A percentile compares a stretch with the other conserved stretches of the same genome.
Conservation (phyloP, 768 basidiomycete genomes). For the Trametes cinnabarina region DNA sequence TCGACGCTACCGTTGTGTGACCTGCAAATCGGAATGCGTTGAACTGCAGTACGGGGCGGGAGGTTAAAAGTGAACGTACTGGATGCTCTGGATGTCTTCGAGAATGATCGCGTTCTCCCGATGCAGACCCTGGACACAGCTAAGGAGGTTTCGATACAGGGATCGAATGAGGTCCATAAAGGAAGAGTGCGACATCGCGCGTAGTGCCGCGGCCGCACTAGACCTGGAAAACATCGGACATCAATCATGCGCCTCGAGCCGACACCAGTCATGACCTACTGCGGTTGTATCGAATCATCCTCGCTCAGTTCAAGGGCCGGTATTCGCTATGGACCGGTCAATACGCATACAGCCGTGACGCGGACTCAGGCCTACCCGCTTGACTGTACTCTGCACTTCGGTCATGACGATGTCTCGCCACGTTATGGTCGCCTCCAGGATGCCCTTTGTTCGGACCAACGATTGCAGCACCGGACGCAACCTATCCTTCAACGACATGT, state of each 20-base stretch:
- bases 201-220: slow-evolving; percentile 54
- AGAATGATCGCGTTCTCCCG: slow-evolving; percentile 55
- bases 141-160: slow-evolving; percentile 62
- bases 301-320: slow-evolving; percentile 59
- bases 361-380: slow-evolving; percentile 47
- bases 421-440: slow-evolving; percentile 62
- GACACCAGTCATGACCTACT: background rate
- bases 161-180: slow-evolving; percentile 62
- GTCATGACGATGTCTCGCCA: slow-evolving; percentile 70
- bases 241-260: background rate
- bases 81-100: slow-evolving; percentile 52
- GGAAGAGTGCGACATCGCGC: slow-evolving; percentile 63
- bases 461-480: slow-evolving; percentile 73
- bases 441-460: slow-evolving; percentile 68
- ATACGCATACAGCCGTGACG: background rate
- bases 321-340: slow-evolving; percentile 44
- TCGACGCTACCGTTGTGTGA: slow-evolving; percentile 39
- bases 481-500: slow-evolving; percentile 56
- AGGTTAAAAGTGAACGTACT: slow-evolving; percentile 28
- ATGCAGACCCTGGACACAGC: slow-evolving; percentile 66
- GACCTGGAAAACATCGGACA: slow-evolving; percentile 32
- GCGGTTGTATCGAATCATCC: slow-evolving; percentile 37
- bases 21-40: slow-evolving; percentile 26
- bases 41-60: background rate
- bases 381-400: slow-evolving; percentile 57